A percentile compares a stretch with the other conserved stretches of the same genome.
Evolutionary conservation across 345 rosid genomes (phyloP).

Genomic region (Lepidium africanum): DNA sequence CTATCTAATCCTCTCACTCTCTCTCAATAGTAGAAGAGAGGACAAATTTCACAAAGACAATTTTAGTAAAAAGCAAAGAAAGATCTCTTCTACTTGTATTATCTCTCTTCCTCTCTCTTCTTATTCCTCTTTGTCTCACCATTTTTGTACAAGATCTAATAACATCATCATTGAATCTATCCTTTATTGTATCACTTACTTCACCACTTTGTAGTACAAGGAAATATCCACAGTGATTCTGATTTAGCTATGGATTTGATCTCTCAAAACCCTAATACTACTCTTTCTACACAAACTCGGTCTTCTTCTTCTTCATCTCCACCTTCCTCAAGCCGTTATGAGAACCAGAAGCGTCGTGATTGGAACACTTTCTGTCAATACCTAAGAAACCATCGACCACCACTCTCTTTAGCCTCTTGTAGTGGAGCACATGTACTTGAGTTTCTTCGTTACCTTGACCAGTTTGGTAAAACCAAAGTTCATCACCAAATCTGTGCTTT

Average conservation of each 20-base stretch:
- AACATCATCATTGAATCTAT: not conserved
- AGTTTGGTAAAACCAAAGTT: slow-evolving; percentile 23
- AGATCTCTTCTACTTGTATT: not conserved
- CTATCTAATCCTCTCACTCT: not conserved
- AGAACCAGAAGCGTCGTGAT: slow-evolving; percentile 81
- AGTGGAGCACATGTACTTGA: slow-evolving; percentile 80
- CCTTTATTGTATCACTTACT: not conserved
- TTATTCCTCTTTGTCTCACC: slow-evolving; percentile 16
- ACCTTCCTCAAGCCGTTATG: slow-evolving; percentile 57
- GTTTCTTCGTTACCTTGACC: slow-evolving; percentile 44
- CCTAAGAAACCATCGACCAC: slow-evolving; percentile 72
- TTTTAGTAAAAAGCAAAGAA: not conserved
- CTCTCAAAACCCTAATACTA: slow-evolving; percentile 21
- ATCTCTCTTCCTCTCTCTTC: no score
- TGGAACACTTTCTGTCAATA: slow-evolving; percentile 95
- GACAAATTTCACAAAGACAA: not conserved
- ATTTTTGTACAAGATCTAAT: not conserved
- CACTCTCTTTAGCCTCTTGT: slow-evolving; percentile 58
- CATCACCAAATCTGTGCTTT: slow-evolving; percentile 77
- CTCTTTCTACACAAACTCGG: not conserved
- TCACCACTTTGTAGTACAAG: not conserved
- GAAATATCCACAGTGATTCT: not conserved
- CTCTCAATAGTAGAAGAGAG: not conserved
- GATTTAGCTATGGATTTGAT: slow-evolving; percentile 30
- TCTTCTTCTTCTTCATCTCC: slow-evolving; percentile 15